Percentiles rank a stretch among this genome's conserved stretches.
These are phyloP conservation scores for Aspergillus quadricinctus DNA, from an alignment of 2,329 filamentous ascomycete genomes.

Conservation along the genomic window DNA sequence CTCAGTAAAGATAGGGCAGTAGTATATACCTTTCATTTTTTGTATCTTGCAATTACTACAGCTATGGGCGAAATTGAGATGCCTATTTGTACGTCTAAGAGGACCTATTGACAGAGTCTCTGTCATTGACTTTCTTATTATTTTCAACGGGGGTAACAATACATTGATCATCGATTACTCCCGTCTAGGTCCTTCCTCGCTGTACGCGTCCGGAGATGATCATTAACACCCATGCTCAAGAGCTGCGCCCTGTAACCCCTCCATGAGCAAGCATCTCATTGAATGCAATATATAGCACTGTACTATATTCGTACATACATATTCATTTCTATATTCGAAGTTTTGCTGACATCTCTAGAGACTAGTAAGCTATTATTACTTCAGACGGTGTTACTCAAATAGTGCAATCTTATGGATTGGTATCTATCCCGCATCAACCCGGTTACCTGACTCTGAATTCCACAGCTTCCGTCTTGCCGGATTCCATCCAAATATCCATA, in stretches of 20 bases:
- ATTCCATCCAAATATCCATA: background rate
- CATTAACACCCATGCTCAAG: background rate
- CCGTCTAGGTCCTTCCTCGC: background rate
- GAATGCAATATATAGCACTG: background rate
- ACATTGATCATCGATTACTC: background rate
- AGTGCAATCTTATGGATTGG: conserved; percentile 3
- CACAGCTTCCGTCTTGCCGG: conserved; percentile 4
- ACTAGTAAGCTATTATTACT: background rate
- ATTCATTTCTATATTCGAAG: background rate
- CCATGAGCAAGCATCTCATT: background rate
- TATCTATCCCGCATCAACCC: conserved; percentile 5
- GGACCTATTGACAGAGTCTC: background rate
- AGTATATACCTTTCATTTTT: no score
- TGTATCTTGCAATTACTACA: background rate
- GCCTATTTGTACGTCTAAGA: background rate
- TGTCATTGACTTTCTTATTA: background rate
- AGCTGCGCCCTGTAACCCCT: background rate
- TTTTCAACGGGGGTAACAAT: background rate
- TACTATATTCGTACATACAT: background rate
- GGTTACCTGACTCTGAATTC: background rate
- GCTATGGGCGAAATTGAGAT: background rate
- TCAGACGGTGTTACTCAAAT: background rate
- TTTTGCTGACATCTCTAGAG: background rate
- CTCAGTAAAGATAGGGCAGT: background rate
- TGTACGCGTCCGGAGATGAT: background rate